These are phyloP conservation scores for Arabidopsis thaliana DNA, from an alignment of 345 rosid genomes.

Conservation along the genomic window DNA sequence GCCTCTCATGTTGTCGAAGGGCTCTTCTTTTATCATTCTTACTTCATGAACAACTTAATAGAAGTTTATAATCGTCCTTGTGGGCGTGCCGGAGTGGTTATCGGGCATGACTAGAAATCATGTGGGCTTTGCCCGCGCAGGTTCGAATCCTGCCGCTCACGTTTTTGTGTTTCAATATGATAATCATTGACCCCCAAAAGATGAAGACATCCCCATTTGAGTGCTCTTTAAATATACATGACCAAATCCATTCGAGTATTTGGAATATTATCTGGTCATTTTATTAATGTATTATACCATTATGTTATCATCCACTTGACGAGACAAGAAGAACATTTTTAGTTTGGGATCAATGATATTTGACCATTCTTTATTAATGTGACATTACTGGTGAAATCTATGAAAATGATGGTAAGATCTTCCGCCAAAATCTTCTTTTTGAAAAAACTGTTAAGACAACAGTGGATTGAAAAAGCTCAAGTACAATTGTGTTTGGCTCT, in stretches of 20 bases:
- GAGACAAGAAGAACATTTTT: slow-evolving; percentile 33
- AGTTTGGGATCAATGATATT: slow-evolving; percentile 28
- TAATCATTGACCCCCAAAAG: not conserved
- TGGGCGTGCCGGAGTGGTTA: slow-evolving; percentile 50
- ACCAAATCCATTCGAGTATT: slow-evolving; percentile 18
- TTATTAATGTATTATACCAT: not conserved
- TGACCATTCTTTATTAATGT: slow-evolving; percentile 37
- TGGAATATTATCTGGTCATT: slow-evolving; percentile 20
- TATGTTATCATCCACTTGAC: slow-evolving; percentile 34
- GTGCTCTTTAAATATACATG: not conserved
- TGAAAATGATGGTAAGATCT: slow-evolving; percentile 34
- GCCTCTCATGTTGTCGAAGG: slow-evolving; percentile 14
- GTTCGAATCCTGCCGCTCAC: slow-evolving; percentile 68
- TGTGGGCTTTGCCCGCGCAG: slow-evolving; percentile 92
- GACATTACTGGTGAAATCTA: slow-evolving; percentile 37
- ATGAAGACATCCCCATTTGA: not conserved
- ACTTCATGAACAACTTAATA: not conserved
- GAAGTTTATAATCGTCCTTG: not conserved
- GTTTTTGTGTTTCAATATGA: not conserved
- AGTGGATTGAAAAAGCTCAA: slow-evolving; percentile 11
- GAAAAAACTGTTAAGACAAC: not conserved
- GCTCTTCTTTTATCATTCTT: slow-evolving; percentile 3
- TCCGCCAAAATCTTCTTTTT: slow-evolving; percentile 33
- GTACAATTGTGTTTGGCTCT: slow-evolving; percentile 30
- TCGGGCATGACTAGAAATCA: slow-evolving; percentile 92